These are phyloP conservation scores for Fragilaria crotonensis DNA, from an alignment of 108 stramenopile species.

Conservation along the genomic window DNA sequence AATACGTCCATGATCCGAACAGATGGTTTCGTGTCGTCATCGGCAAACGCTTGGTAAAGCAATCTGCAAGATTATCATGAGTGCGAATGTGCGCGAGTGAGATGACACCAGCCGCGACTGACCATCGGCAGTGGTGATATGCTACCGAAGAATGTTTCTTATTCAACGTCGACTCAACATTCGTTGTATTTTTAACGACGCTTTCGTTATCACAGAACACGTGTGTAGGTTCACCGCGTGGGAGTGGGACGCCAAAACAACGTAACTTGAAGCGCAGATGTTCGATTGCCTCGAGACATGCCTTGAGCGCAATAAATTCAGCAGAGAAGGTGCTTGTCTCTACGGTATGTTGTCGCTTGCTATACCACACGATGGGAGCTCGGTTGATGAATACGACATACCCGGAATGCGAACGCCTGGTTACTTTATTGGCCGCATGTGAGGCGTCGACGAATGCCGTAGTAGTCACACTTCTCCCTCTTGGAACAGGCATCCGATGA, in stretches of 20 bases:
- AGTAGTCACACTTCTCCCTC: conserved; percentile 6
- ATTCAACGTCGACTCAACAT: too few relatives aligned
- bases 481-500: conserved; percentile 7
- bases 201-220: too few relatives aligned
- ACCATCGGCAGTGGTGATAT: conserved; percentile 29
- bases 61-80: conserved; percentile 36
- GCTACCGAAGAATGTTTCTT: conserved; percentile 18
- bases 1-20: conserved; percentile 9
- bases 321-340: conserved; percentile 44
- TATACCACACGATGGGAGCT: conserved; percentile 24
- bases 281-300: too few relatives aligned
- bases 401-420: conserved; percentile 44
- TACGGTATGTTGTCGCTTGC: conserved; percentile 25
- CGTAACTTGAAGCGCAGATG: too few relatives aligned
- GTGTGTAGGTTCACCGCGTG: conserved; percentile 19
- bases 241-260: conserved; percentile 30
- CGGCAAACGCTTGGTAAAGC: too few relatives aligned
- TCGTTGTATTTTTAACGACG: too few relatives aligned
- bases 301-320: too few relatives aligned
- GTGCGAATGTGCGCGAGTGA: conserved; percentile 7
- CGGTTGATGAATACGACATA: conserved; percentile 35
- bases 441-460: conserved; percentile 15
- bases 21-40: conserved; percentile 4
- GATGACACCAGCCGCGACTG: too few relatives aligned
- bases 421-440: conserved; percentile 38